These are phyloP conservation scores for Eragrostis curvula DNA, from an alignment of 176 grass and related monocot species.

Conservation along the genomic window DNA sequence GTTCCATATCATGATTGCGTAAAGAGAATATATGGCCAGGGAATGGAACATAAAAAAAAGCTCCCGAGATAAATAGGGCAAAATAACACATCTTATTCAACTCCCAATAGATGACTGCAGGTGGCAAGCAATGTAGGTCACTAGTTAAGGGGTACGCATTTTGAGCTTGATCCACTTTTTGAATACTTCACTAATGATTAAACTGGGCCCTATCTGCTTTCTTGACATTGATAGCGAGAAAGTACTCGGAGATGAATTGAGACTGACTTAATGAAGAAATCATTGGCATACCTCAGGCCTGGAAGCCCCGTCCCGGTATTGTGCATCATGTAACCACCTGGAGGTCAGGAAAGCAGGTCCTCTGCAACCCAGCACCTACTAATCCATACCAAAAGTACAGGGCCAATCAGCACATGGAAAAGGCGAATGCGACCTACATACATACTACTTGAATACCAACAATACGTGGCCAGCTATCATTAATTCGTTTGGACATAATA, in stretches of 20 bases:
- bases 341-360: slow-evolving; percentile 52
- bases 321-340: slow-evolving; percentile 67
- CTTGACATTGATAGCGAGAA: background rate
- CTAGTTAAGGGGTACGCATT: too few relatives aligned
- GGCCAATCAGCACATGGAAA: slow-evolving; percentile 33
- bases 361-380: slow-evolving; percentile 75
- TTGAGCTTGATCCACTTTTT: too few relatives aligned
- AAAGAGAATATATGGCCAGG: too few relatives aligned
- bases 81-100: background rate
- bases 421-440: background rate
- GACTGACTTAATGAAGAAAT: background rate
- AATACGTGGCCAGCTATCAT: background rate
- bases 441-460: background rate
- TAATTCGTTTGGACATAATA: background rate
- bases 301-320: slow-evolving; percentile 61
- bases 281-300: slow-evolving; percentile 57
- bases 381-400: slow-evolving; percentile 56
- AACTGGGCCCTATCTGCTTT: background rate
- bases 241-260: background rate
- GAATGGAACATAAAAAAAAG: too few relatives aligned
- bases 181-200: too few relatives aligned
- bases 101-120: slow-evolving; percentile 6
- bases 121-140: too few relatives aligned
- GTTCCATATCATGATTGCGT: too few relatives aligned
- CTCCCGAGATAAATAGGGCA: background rate